Conservation (phyloP, 2,329 filamentous ascomycete species). For the Aspergillus clavatus region DNA sequence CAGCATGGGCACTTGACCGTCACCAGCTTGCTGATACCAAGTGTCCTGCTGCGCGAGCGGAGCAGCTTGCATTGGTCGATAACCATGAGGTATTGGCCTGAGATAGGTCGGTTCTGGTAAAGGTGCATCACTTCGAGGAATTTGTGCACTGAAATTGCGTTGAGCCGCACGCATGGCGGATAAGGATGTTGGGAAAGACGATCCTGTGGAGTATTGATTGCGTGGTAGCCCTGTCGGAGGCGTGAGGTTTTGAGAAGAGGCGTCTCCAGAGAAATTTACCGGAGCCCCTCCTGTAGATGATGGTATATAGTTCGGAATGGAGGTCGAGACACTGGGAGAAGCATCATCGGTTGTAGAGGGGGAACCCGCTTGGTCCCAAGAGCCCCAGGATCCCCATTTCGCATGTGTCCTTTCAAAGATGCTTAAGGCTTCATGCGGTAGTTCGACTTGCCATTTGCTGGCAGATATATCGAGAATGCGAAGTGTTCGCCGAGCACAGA, state of each 20-base stretch:
- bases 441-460: slow-evolving; percentile 81
- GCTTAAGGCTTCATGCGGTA: slow-evolving; percentile 75
- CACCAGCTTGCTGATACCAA: slow-evolving; percentile 29
- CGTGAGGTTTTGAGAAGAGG: slow-evolving; percentile 7
- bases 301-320: slow-evolving; percentile 17
- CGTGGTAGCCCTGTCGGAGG: slow-evolving; percentile 11
- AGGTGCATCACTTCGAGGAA: slow-evolving; percentile 18
- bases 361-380: slow-evolving; percentile 38
- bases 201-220: slow-evolving; percentile 13
- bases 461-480: slow-evolving; percentile 79
- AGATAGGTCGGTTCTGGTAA: slow-evolving; percentile 33
- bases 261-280: slow-evolving; percentile 6
- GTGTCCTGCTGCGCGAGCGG: slow-evolving; percentile 27
- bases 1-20: slow-evolving; percentile 15
- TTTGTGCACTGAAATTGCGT: slow-evolving; percentile 14
- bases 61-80: slow-evolving; percentile 14
- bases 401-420: slow-evolving; percentile 74
- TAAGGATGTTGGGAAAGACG: slow-evolving; percentile 15
- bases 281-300: slow-evolving; percentile 7
- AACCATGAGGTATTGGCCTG: slow-evolving; percentile 20
- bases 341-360: slow-evolving; percentile 27
- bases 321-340: slow-evolving; percentile 14
- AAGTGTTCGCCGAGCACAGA: slow-evolving; percentile 78
- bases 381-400: slow-evolving; percentile 68
- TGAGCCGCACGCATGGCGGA: slow-evolving; percentile 18